Evolutionary conservation across 257 asterid genomes (phyloP).

Genomic region (Salvia miltiorrhiza): DNA sequence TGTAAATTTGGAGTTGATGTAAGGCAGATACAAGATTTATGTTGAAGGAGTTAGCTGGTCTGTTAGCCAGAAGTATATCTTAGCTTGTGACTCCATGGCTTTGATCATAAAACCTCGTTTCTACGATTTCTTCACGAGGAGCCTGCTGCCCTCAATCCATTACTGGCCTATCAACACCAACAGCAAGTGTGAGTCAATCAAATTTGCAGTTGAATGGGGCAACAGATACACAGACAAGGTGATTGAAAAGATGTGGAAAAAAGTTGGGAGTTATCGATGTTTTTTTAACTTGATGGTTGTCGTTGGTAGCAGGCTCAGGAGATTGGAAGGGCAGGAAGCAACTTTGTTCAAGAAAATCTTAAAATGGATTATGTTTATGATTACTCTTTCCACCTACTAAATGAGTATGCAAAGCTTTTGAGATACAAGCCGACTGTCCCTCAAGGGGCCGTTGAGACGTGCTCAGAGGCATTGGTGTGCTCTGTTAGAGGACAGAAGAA

Average conservation of each 20-base stretch:
- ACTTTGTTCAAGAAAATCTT: slow-evolving; percentile 57
- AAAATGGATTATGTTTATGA: slow-evolving; percentile 65
- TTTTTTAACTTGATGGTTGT: neutral
- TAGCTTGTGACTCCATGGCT: slow-evolving; percentile 80
- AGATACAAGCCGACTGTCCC: slow-evolving; percentile 66
- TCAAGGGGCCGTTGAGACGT: slow-evolving; percentile 52
- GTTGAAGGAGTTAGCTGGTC: slow-evolving; percentile 87
- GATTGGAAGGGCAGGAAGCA: slow-evolving; percentile 75
- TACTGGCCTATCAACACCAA: slow-evolving; percentile 67
- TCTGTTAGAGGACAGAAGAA: slow-evolving; percentile 53
- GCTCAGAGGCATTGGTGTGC: slow-evolving; percentile 63
- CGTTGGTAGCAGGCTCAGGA: slow-evolving; percentile 56
- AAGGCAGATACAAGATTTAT: slow-evolving; percentile 73
- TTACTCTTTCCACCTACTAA: slow-evolving; percentile 65
- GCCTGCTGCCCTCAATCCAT: slow-evolving; percentile 68
- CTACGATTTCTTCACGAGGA: slow-evolving; percentile 78
- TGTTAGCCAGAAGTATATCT: slow-evolving; percentile 81
- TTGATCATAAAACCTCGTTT: slow-evolving; percentile 52
- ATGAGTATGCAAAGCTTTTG: slow-evolving; percentile 71
- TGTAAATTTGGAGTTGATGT: neutral
- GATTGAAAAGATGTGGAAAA: neutral
- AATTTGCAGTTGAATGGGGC: slow-evolving; percentile 90
- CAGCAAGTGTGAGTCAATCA: slow-evolving; percentile 49
- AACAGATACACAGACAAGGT: slow-evolving; percentile 64
- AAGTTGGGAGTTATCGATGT: neutral